Base-by-base conservation (phyloP, 768 basidiomycete genomes). In the Suillus alpinus region DNA sequence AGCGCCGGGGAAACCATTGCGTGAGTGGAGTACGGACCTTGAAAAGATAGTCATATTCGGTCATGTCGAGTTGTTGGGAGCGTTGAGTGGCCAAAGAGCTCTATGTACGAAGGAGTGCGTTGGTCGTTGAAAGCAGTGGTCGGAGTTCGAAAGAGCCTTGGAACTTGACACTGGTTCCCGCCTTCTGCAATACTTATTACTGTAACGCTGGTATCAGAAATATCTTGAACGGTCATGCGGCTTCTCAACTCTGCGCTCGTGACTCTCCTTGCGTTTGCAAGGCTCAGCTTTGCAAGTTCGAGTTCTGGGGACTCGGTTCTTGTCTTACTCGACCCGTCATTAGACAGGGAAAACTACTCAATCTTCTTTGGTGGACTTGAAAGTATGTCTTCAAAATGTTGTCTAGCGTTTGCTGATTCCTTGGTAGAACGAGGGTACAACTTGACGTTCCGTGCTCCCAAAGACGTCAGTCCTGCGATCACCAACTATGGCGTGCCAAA, bases 11-110 rank as follows among this genome's bases (percentile, higher is more conserved):
- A n/a, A 31, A 49, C 23, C 46, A 56, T 26, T 23, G 23, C 12
- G 12, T 6, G 16, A 29, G 7, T 40, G 20, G n/a, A 41, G 29
- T 18, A 72, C 78, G 36, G 56, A 95, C 96, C 86, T 99, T 98
- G 89, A 98, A 98, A 67, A 99, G 88, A 82, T 91, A 98, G 75
- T 98, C 96, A 80, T 97, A 98, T 83, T 96, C 95, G 60, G 92
- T 76, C 95, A 97, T 97, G 62, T 65, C 59, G 65, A 59, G 55
- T 60, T 46, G 20, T 59, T 29, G 23, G 31, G 50, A 36, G 50
- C 36, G 62, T 60, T 59, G 55, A 60, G 58, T 56, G 57, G 63
- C 37, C 39, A 58, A 41, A 63, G 52, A 46, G 55, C 49, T 56
- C 55, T 62, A 62, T n/a, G 52, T 41, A 58, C 44, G 47, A 50